Evolutionary conservation across 768 basidiomycete genomes (phyloP), one percentile per base, ranked within the genome.

Genomic region (Boletellus sp.): DNA sequence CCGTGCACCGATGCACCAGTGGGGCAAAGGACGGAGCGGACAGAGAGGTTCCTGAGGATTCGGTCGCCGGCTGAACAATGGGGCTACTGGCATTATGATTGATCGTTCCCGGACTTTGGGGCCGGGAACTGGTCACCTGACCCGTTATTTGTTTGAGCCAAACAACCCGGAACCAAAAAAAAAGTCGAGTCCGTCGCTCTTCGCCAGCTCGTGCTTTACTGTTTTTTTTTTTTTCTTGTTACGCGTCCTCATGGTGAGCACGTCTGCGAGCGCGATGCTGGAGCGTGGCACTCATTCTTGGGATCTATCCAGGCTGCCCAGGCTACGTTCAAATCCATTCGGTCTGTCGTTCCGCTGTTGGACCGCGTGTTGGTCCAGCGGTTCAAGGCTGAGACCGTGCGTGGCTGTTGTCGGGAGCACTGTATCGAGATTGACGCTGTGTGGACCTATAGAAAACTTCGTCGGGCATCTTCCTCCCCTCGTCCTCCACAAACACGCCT

Each of bases 401-500:
- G n/a, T 13, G 11, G 49, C 11, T 34, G 7, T 37, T 4, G 11
- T 39, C 6, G 6, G 12, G 10, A 1, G 22, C 3, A 9, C 35
- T 33, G 9, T 16, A 4, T 9, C 13, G 8, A n/a, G 12, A 23
- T 16, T 55, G 22, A 63, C 31, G 23, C 3, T n/a, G n/a, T n/a
- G n/a, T n/a, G n/a, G n/a, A n/a, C n/a, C 3, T 23, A 34, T 59
- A 97, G 94, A 96, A 98, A 94, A 99, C 95, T n/a, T 88, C 96
- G 3, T 72, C 87, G 20, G 96, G 96, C 32, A 85, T 99, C 67
- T 94, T 94, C 81, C 78, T 99, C 40, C 96, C 96, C n/a, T 81
- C 88, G 0, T 91, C 93, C 1, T 83, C 89, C 6, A 93, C 90
- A 23, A 80, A 69, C 57, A 83, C 70, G 59, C 94, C 94, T 20